phyloP scores from a whole-genome alignment of 352 stramenopile species.

The Saprolegnia parasitica region DNA sequence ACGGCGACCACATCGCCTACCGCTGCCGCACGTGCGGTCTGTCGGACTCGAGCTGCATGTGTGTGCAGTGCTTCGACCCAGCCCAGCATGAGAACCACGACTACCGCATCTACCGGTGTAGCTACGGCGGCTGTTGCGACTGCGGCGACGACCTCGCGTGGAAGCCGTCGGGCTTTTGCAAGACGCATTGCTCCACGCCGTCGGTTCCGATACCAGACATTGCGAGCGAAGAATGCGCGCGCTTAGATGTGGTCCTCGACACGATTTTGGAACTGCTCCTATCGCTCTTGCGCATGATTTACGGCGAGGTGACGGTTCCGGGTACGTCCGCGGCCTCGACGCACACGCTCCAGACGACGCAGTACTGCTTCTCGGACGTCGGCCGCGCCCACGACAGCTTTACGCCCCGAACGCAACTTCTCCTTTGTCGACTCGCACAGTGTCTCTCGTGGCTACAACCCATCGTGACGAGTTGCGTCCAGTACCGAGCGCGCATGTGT shows the following conservation, averaged over 20 bases:
- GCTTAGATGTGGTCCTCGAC: constrained; percentile 42
- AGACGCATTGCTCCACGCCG: constrained; percentile 21
- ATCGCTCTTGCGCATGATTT: background rate
- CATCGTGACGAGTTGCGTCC: constrained; percentile 63
- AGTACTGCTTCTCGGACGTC: constrained; percentile 34
- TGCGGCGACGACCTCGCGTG: constrained; percentile 75
- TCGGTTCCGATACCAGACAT: background rate
- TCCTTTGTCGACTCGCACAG: constrained; percentile 54
- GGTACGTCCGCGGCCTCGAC: constrained; percentile 15
- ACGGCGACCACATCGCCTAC: constrained; percentile 84
- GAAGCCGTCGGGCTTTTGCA: constrained; percentile 69
- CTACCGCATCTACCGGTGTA: constrained; percentile 76
- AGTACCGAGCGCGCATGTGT: constrained; percentile 59
- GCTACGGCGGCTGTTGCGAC: constrained; percentile 75
- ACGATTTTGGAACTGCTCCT: constrained; percentile 45
- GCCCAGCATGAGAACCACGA: constrained; percentile 75
- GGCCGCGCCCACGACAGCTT: constrained; percentile 41
- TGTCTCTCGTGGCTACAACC: constrained; percentile 64
- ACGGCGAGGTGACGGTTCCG: background rate
- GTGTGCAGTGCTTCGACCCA: constrained; percentile 70
- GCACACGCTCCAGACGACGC: constrained; percentile 38
- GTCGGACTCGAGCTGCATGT: constrained; percentile 86
- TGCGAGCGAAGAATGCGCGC: constrained; percentile 27
- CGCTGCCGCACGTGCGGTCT: constrained; percentile 73
- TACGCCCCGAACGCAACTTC: constrained; percentile 42